Evolutionary conservation across 202 grass and related monocot species (phyloP).

Genomic region (Eragrostis tef): DNA sequence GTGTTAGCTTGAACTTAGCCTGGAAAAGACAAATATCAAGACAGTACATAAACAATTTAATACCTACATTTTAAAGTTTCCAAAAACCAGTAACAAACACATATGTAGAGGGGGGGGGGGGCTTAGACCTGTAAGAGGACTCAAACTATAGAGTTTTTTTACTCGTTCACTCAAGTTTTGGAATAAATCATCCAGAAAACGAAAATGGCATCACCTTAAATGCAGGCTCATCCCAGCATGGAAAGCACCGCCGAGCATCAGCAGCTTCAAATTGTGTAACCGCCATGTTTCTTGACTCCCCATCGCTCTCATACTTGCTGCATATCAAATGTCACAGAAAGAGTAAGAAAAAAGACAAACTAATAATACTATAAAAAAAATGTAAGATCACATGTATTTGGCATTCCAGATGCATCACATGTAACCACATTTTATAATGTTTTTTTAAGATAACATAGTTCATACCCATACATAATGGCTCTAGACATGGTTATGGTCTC

Average conservation of each 20-base stretch:
- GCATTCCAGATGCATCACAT: neutral
- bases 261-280: constrained; percentile 91
- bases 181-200: constrained; percentile 34
- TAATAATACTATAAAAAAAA: neutral
- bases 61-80: neutral
- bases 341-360: neutral
- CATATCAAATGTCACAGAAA: constrained; percentile 29
- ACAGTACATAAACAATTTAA: constrained; percentile 9
- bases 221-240: constrained; percentile 92
- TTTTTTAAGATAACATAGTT: neutral
- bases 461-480: neutral
- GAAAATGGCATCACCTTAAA: constrained; percentile 62
- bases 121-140: neutral
- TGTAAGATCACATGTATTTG: neutral
- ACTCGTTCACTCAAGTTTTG: neutral
- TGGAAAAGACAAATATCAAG: constrained; percentile 44
- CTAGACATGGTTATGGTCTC: neutral
- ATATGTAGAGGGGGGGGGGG: neutral
- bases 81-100: neutral
- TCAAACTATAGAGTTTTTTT: constrained; percentile 28
- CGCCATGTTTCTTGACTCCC: constrained; percentile 69
- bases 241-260: constrained; percentile 89
- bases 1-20: constrained; percentile 87
- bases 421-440: neutral
- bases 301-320: constrained; percentile 68